phyloP scores from a whole-genome alignment of 768 basidiomycete species.

The Amanita subjunquillea region DNA sequence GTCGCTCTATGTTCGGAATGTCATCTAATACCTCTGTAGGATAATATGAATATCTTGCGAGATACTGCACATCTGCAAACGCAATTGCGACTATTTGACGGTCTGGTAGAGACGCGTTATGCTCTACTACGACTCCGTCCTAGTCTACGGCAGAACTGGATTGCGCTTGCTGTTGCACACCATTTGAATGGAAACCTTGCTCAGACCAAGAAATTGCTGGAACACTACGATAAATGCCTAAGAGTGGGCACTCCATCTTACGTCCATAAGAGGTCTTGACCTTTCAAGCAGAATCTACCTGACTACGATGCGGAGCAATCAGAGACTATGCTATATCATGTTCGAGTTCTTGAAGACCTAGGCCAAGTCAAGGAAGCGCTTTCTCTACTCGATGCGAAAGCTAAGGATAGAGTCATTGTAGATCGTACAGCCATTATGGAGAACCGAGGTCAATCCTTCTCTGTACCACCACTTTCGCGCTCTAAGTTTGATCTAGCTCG shows the following conservation, averaged over 20 bases:
- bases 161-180: slow-evolving; percentile 80
- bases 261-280: neutral
- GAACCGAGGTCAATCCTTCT: slow-evolving; percentile 38
- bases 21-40: slow-evolving; percentile 33
- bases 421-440: slow-evolving; percentile 65
- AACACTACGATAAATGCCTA: slow-evolving; percentile 58
- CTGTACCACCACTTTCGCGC: slow-evolving; percentile 6
- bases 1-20: slow-evolving; percentile 12
- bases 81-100: slow-evolving; percentile 73
- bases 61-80: slow-evolving; percentile 86
- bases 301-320: slow-evolving; percentile 76
- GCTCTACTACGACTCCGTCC: slow-evolving; percentile 75
- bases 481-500: slow-evolving; percentile 42
- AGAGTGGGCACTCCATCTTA: slow-evolving; percentile 38
- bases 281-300: slow-evolving; percentile 50
- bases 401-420: slow-evolving; percentile 56
- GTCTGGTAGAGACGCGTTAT: slow-evolving; percentile 73
- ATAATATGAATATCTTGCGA: slow-evolving; percentile 87
- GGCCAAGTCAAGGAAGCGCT: slow-evolving; percentile 55
- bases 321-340: slow-evolving; percentile 72
- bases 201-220: slow-evolving; percentile 64
- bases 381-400: slow-evolving; percentile 48
- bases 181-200: slow-evolving; percentile 67
- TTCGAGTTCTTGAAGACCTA: slow-evolving; percentile 62
- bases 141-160: slow-evolving; percentile 80